Conservation (phyloP, 345 rosid species). For the Carallia brachiata region DNA sequence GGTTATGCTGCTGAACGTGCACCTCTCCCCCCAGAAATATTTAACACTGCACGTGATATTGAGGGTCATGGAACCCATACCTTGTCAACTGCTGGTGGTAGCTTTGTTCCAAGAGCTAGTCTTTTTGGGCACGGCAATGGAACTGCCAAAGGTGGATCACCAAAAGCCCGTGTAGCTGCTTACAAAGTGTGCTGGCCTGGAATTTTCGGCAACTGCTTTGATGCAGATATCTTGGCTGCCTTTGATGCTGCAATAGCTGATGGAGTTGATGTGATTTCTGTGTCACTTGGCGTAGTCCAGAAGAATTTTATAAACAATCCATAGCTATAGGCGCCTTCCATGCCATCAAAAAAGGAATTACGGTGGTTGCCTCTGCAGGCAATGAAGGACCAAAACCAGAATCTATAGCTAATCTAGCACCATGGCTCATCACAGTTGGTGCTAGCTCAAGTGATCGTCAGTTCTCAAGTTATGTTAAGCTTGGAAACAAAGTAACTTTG, state of each 20-base stretch:
- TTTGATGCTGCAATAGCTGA: constrained; percentile 51
- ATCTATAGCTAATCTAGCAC: constrained; percentile 5
- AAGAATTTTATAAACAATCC: not conserved
- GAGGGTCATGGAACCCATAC: constrained; percentile 39
- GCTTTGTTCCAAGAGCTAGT: constrained; percentile 6
- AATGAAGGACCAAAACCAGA: constrained; percentile 2
- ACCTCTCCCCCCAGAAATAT: not conserved
- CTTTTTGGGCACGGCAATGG: constrained; percentile 43
- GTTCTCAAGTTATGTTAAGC: not conserved
- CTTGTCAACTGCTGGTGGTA: constrained; percentile 31
- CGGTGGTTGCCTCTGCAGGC: constrained; percentile 12
- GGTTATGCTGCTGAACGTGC: not conserved
- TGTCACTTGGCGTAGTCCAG: constrained; percentile 33
- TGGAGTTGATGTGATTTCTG: constrained; percentile 51
- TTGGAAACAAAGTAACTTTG: not conserved
- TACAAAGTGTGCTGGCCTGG: constrained; percentile 53
- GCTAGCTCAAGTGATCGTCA: constrained; percentile 15
- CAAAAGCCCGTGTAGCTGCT: constrained; percentile 52
- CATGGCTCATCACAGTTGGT: constrained; percentile 18
- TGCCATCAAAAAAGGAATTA: constrained; percentile 4
- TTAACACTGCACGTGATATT: constrained; percentile 18
- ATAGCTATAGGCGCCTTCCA: constrained; percentile 10
- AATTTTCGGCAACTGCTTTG: constrained; percentile 28
- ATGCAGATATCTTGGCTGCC: constrained; percentile 50
- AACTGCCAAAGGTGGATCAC: constrained; percentile 64